A percentile compares a stretch with the other conserved stretches of the same genome.
Evolutionary conservation across 352 stramenopile species (phyloP).

Genomic region (Globisporangium recalcitrans): DNA sequence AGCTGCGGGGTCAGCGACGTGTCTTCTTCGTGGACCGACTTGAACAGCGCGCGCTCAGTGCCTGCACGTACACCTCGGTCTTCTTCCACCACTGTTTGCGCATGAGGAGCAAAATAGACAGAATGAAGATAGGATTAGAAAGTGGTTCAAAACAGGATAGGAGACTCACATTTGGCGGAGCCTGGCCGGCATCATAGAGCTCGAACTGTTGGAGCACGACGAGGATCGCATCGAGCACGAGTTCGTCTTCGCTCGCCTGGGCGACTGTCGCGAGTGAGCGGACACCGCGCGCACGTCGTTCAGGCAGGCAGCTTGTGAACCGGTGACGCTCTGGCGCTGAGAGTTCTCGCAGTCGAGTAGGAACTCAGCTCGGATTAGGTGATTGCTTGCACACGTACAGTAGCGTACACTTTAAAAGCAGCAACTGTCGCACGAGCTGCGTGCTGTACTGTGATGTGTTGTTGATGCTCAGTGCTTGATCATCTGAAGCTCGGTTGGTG

Average conservation of each 20-base stretch:
- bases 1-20: slow-evolving; percentile 64
- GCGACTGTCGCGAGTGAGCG: slow-evolving; percentile 71
- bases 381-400: background rate
- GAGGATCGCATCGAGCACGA: slow-evolving; percentile 69
- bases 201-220: slow-evolving; percentile 77
- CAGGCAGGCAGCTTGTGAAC: slow-evolving; percentile 57
- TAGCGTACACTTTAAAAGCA: background rate
- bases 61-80: slow-evolving; percentile 81
- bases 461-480: background rate
- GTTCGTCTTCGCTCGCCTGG: slow-evolving; percentile 62
- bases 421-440: background rate
- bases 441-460: background rate
- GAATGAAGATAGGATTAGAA: background rate
- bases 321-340: slow-evolving; percentile 45
- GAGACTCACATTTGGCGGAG: slow-evolving; percentile 21
- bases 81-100: slow-evolving; percentile 59
- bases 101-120: background rate
- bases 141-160: background rate
- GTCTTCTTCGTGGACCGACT: slow-evolving; percentile 75
- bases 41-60: slow-evolving; percentile 73
- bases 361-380: slow-evolving; percentile 27
- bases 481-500: background rate
- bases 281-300: slow-evolving; percentile 69
- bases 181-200: slow-evolving; percentile 30
- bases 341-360: slow-evolving; percentile 45